Evolutionary conservation across 345 rosid species (phyloP).

Genomic region (Rhodomyrtus tomentosa): DNA sequence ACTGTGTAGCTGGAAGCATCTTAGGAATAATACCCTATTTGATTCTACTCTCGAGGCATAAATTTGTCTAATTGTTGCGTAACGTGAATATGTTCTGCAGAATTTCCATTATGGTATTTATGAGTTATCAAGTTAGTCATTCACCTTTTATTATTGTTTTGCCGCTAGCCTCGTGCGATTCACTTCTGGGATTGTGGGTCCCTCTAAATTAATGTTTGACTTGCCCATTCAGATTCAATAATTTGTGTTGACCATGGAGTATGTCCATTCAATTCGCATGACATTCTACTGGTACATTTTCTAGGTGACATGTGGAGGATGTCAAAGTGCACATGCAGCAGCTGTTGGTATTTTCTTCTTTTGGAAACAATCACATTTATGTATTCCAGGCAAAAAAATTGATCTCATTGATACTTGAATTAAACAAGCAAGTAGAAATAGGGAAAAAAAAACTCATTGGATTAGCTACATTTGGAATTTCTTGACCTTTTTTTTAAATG

Average conservation of each 20-base stretch:
- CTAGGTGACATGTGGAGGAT: slow-evolving; percentile 94
- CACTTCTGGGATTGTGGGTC: background rate
- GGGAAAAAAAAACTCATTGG: background rate
- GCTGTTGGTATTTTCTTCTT: slow-evolving; percentile 53
- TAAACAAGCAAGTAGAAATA: background rate
- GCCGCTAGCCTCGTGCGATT: background rate
- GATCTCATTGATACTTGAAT: background rate
- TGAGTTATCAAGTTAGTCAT: background rate
- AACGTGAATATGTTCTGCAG: background rate
- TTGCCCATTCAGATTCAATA: background rate
- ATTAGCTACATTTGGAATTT: background rate
- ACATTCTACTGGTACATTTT: slow-evolving; percentile 19
- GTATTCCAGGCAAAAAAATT: background rate
- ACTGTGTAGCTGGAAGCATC: background rate
- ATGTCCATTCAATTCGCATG: slow-evolving; percentile 6
- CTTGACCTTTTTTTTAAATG: background rate
- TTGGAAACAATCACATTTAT: background rate
- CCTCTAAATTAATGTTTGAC: background rate
- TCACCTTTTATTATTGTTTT: background rate
- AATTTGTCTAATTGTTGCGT: background rate
- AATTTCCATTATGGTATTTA: background rate
- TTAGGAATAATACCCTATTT: background rate
- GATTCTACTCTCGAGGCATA: background rate
- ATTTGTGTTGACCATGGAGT: background rate
- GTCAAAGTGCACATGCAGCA: slow-evolving; percentile 91